Percentiles rank a stretch among this genome's conserved stretches.
These are phyloP conservation scores for Mercurialis annua DNA, from an alignment of 345 rosid genomes.

Conservation along the genomic window DNA sequence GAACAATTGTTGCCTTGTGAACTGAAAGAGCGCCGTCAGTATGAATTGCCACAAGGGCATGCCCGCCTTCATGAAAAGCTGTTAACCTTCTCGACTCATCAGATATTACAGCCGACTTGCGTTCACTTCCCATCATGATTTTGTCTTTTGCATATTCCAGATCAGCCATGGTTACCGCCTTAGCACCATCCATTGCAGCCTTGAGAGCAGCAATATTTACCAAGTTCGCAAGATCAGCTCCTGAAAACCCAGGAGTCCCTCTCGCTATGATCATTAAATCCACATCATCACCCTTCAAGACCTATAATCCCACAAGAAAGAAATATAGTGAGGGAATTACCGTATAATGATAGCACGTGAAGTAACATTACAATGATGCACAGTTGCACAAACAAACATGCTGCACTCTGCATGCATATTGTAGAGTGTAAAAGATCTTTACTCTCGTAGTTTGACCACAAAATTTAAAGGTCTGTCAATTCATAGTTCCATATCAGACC, in stretches of 20 bases:
- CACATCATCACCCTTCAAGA: slow-evolving; percentile 82
- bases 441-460: no score
- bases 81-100: slow-evolving; percentile 68
- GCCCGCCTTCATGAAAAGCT: slow-evolving; percentile 98
- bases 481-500: slow-evolving; percentile 9
- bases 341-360: no score
- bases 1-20: slow-evolving; percentile 95
- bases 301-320: slow-evolving; percentile 41
- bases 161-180: slow-evolving; percentile 83
- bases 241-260: slow-evolving; percentile 97
- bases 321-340: not conserved
- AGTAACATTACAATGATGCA: no score
- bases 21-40: slow-evolving; percentile 92
- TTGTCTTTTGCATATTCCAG: slow-evolving; percentile 91
- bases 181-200: slow-evolving; percentile 96
- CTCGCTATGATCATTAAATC: slow-evolving; percentile 93
- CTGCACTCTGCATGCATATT: not conserved
- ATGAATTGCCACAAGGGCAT: slow-evolving; percentile 91
- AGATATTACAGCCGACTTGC: slow-evolving; percentile 91
- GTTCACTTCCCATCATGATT: slow-evolving; percentile 97
- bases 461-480: not conserved
- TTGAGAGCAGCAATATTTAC: slow-evolving; percentile 89
- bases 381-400: not conserved
- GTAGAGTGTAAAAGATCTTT: not conserved
- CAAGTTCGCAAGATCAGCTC: slow-evolving; percentile 91